These are phyloP conservation scores for Triticum dicoccoides DNA, from an alignment of 176 grass and related monocot species.

Conservation along the genomic window DNA sequence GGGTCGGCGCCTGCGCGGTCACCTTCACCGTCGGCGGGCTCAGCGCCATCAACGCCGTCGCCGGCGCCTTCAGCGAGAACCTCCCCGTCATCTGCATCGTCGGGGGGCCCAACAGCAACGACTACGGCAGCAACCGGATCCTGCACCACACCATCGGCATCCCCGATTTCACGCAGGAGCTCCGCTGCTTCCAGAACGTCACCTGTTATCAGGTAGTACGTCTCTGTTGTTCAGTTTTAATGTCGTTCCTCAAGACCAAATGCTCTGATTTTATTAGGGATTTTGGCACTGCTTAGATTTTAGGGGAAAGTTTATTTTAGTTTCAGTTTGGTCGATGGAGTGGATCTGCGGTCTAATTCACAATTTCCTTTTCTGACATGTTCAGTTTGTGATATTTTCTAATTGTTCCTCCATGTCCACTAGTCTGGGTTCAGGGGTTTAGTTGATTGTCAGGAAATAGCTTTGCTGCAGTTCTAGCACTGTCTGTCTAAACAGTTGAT, in stretches of 20 bases:
- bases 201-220: constrained; percentile 49
- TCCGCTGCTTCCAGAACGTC: constrained; percentile 60
- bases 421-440: neutral
- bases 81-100: constrained; percentile 51
- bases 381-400: neutral
- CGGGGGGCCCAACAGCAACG: constrained; percentile 48
- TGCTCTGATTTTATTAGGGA: neutral
- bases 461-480: neutral
- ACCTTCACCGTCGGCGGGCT: constrained; percentile 63
- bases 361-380: neutral
- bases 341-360: neutral
- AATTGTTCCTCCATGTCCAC: neutral
- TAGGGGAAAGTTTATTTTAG: neutral
- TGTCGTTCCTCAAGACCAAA: neutral
- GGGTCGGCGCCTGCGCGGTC: constrained; percentile 51
- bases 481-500: neutral
- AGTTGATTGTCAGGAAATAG: neutral
- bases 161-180: constrained; percentile 57
- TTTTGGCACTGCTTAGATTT: neutral
- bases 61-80: constrained; percentile 62
- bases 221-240: neutral
- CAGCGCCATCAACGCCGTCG: constrained; percentile 67
- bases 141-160: constrained; percentile 47
- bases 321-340: neutral
- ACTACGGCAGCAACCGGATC: constrained; percentile 59